Evolutionary conservation across 2,329 filamentous ascomycete genomes (phyloP).

Genomic region (Sphaerulina musiva): DNA sequence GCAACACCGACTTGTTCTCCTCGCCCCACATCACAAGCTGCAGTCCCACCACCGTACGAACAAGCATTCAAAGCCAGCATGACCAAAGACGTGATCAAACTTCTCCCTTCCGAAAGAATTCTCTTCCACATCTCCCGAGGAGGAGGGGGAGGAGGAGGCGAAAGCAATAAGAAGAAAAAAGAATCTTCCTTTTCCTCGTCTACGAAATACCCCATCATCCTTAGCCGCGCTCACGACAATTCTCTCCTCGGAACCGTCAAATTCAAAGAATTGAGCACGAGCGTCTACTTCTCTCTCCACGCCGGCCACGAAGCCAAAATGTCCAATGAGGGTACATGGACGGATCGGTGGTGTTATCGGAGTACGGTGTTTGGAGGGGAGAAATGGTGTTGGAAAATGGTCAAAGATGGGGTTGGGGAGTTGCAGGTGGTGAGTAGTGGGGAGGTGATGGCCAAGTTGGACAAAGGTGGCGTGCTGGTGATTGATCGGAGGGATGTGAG

Average conservation of each 20-base stretch:
- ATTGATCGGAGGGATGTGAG: neutral
- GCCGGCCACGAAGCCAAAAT: neutral
- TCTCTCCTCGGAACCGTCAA: neutral
- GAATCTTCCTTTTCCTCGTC: too few relatives aligned
- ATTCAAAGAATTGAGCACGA: neutral
- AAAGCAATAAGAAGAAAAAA: too few relatives aligned
- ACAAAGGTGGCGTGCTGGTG: neutral
- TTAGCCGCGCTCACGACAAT: neutral
- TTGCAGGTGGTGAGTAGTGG: neutral
- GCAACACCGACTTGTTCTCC: neutral
- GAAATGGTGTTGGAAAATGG: slow-evolving; percentile 1
- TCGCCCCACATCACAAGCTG: neutral
- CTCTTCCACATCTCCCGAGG: neutral
- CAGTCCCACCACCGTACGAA: neutral
- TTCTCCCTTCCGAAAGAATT: neutral
- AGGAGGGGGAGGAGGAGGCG: too few relatives aligned
- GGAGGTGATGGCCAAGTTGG: neutral
- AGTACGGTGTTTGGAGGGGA: neutral
- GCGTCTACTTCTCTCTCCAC: neutral
- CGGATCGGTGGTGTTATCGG: neutral
- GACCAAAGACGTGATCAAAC: neutral
- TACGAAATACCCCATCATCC: neutral
- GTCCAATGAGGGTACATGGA: neutral
- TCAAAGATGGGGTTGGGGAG: neutral
- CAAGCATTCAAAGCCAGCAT: neutral